phyloP scores from a whole-genome alignment of 2,329 filamentous ascomycete genomes.

The Helicocarpus griseus region DNA sequence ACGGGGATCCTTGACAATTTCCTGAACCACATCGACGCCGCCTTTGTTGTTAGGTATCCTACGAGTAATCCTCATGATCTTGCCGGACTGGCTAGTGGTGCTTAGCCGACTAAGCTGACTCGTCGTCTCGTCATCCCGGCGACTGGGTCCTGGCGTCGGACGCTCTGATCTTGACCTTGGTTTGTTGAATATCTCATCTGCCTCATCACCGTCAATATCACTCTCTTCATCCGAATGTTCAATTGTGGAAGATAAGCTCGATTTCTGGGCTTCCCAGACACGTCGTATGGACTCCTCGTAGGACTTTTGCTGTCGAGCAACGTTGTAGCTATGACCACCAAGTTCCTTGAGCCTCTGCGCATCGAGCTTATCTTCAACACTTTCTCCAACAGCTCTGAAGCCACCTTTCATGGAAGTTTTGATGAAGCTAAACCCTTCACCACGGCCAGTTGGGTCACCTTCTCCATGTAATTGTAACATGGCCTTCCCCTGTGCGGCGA shows the following conservation, averaged over 20 bases:
- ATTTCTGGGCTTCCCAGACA: constrained; percentile 85
- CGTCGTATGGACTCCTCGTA: constrained; percentile 86
- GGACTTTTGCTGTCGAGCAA: constrained; percentile 82
- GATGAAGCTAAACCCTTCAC: constrained; percentile 92
- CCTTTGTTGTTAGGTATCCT: constrained; percentile 54
- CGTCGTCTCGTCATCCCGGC: constrained; percentile 62
- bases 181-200: constrained; percentile 39
- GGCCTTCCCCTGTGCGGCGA: constrained; percentile 86
- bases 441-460: constrained; percentile 86
- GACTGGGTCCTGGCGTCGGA: constrained; percentile 43
- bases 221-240: constrained; percentile 67
- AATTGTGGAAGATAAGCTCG: constrained; percentile 61
- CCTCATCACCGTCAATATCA: constrained; percentile 47
- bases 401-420: constrained; percentile 98
- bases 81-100: constrained; percentile 58
- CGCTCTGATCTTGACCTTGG: constrained; percentile 56
- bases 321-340: constrained; percentile 93
- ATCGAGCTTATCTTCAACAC: constrained; percentile 76
- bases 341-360: constrained; percentile 59
- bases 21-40: constrained; percentile 50
- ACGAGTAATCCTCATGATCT: constrained; percentile 64
- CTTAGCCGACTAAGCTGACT: constrained; percentile 69
- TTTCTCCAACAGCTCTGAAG: constrained; percentile 82
- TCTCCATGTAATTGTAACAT: constrained; percentile 94
- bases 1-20: constrained; percentile 64